Base-by-base conservation (phyloP, 148 eudicot species). In the Cornus kousa region DNA sequence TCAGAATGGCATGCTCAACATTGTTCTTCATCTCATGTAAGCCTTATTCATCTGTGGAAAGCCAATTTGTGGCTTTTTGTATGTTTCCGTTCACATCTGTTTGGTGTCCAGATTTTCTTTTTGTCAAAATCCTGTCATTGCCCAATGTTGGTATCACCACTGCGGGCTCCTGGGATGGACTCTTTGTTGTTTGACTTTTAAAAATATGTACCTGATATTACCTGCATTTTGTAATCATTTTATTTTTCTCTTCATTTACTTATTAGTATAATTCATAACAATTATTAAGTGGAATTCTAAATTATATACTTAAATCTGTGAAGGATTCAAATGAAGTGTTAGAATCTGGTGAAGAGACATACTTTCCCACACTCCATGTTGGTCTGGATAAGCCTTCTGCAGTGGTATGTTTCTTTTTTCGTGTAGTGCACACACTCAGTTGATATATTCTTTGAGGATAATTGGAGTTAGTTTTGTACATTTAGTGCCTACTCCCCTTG, bases 281-380 rank as follows among this genome's bases (percentile, higher is more conserved):
- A 5, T n/a, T n/a, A 3, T n/a, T n/a, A 10, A 14, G 23, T 17
- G 66, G 24, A n/a, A 62, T 19, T 62, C 23, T 62, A 24, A n/a
- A 19, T 62, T 62, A 19, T 62, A 17, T 62, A 17, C 66, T 20
- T 19, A 17, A 62, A 62, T n/a, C 57, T 74, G 3, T 80, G 78
- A 88, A 96, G 98, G 98, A 90, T 76, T 79, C 87, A 57, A 62
- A 57, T 74, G 87, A 78, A 59, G 88, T 79, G 65, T 75, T 88
- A 72, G 97, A 89, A 83, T 87, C 94, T 79, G 99, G 99, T 80
- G 97, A 96, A 92, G 89, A 81, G 75, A 92, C 89, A 39, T 96
- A 91, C 85, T 96, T 94, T 76, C 98, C n/a, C n/a, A n/a, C n/a
- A n/a, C n/a, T n/a, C n/a, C n/a, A n/a, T n/a, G n/a, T n/a, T n/a